These are phyloP conservation scores for Lecanosticta acicola DNA, from an alignment of 2,329 filamentous ascomycete species.

Conservation along the genomic window DNA sequence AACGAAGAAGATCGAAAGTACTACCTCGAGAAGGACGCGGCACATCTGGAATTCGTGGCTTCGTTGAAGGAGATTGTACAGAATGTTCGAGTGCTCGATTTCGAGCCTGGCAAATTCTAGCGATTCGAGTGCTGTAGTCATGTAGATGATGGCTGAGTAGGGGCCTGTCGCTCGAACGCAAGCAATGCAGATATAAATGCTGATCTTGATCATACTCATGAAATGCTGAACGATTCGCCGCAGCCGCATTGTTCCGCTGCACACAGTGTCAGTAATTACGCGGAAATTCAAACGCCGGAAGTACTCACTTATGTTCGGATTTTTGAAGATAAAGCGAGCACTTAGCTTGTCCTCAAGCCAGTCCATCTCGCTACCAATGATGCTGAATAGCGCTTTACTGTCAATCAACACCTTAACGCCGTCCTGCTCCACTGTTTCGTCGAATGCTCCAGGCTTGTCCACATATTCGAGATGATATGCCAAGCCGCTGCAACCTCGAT, in stretches of 20 bases:
- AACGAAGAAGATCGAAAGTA: conserved; percentile 60
- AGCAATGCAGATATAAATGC: conserved; percentile 22
- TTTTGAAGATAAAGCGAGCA: conserved; percentile 86
- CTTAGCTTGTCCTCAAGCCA: conserved; percentile 96
- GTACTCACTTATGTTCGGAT: conserved; percentile 93
- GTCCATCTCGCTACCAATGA: conserved; percentile 98
- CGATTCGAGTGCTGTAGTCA: not conserved
- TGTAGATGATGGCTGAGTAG: not conserved
- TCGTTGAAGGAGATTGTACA: conserved; percentile 45
- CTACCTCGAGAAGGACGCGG: conserved; percentile 61
- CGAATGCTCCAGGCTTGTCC: conserved; percentile 79
- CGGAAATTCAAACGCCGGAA: too few species aligned
- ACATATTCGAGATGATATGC: conserved; percentile 94
- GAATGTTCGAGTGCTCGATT: conserved; percentile 57
- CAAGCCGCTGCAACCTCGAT: conserved; percentile 87
- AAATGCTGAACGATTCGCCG: conserved; percentile 79
- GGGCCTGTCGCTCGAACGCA: conserved; percentile 13
- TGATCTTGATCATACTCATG: conserved; percentile 23
- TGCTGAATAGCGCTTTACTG: conserved; percentile 94
- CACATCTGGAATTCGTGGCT: conserved; percentile 56
- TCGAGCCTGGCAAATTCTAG: conserved; percentile 39
- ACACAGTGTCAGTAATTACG: conserved; percentile 15
- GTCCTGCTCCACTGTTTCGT: conserved; percentile 91
- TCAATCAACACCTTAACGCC: conserved; percentile 94
- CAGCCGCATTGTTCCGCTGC: conserved; percentile 93